Percentiles rank a stretch among this genome's conserved stretches.
These are phyloP conservation scores for Colletotrichum liaoningense DNA, from an alignment of 2,329 filamentous ascomycete species.

Conservation along the genomic window DNA sequence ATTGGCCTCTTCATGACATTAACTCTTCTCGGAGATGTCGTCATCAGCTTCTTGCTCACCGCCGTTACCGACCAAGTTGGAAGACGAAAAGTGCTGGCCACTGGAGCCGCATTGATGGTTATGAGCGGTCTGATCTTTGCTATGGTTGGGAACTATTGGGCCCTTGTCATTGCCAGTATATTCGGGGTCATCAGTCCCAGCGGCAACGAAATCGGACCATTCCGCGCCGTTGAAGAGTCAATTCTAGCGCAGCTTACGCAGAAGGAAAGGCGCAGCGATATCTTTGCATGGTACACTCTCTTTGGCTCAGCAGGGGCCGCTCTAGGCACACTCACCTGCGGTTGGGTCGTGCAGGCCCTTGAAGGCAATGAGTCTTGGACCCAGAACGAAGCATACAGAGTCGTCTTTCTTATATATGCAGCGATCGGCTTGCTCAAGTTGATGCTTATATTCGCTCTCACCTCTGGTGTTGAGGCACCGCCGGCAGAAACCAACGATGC, in stretches of 20 bases:
- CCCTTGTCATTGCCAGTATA: conserved; percentile 67
- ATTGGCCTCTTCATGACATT: conserved; percentile 75
- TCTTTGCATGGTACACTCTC: conserved; percentile 73
- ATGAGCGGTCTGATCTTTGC: conserved; percentile 68
- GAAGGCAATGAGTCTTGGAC: conserved; percentile 55
- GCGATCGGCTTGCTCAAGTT: conserved; percentile 68
- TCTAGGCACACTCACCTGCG: conserved; percentile 67
- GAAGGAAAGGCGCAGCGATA: conserved; percentile 58
- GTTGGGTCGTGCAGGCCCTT: conserved; percentile 68
- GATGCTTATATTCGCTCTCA: conserved; percentile 61
- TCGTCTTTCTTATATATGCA: conserved; percentile 69
- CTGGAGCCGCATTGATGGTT: conserved; percentile 67
- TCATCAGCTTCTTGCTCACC: conserved; percentile 69
- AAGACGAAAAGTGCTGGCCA: conserved; percentile 62
- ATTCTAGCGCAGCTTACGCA: conserved; percentile 67
- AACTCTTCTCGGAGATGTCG: conserved; percentile 69
- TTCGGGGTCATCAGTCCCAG: conserved; percentile 71
- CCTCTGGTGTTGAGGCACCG: conserved; percentile 55
- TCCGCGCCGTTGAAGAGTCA: conserved; percentile 71
- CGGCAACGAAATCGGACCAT: conserved; percentile 73
- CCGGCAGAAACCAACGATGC: neutral
- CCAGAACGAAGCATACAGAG: conserved; percentile 60
- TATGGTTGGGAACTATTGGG: conserved; percentile 64
- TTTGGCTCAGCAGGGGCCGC: conserved; percentile 70
- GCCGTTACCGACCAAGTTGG: conserved; percentile 69